Percentiles rank a stretch among this genome's conserved stretches.
Conservation (phyloP, 2,329 filamentous ascomycete species). For the Piedraia hortae region DNA sequence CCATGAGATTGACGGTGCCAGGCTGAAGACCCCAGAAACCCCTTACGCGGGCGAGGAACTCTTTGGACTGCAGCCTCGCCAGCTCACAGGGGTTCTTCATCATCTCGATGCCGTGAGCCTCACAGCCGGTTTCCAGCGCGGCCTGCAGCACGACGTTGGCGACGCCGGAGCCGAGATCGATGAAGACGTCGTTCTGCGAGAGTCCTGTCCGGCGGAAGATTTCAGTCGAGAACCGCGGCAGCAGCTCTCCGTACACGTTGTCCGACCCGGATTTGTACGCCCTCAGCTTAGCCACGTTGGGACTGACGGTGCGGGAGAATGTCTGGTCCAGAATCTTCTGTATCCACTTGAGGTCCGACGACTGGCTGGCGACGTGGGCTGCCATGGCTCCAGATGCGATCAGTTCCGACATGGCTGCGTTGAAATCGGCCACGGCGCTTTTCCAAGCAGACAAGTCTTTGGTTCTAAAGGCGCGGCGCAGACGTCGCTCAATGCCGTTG, state of each 20-base stretch:
- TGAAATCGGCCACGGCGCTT: slow-evolving; percentile 48
- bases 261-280: slow-evolving; percentile 77
- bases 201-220: slow-evolving; percentile 57
- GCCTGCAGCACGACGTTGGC: slow-evolving; percentile 90
- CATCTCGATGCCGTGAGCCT: slow-evolving; percentile 90
- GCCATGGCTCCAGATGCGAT: slow-evolving; percentile 44
- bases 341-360: slow-evolving; percentile 41
- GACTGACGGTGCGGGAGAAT: slow-evolving; percentile 79
- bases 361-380: slow-evolving; percentile 40
- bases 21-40: slow-evolving; percentile 73
- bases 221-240: slow-evolving; percentile 56
- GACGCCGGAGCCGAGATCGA: slow-evolving; percentile 85
- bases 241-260: slow-evolving; percentile 81
- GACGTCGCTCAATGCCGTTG: slow-evolving; percentile 44
- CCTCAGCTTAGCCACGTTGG: slow-evolving; percentile 54
- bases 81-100: slow-evolving; percentile 74
- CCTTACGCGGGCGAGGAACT: slow-evolving; percentile 61
- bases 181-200: slow-evolving; percentile 61
- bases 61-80: slow-evolving; percentile 49
- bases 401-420: slow-evolving; percentile 36
- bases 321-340: slow-evolving; percentile 44
- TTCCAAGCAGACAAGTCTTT: slow-evolving; percentile 41
- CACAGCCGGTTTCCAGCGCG: slow-evolving; percentile 74
- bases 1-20: slow-evolving; percentile 51
- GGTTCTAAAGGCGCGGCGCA: slow-evolving; percentile 46